Evolutionary conservation across 257 asterid genomes (phyloP).

Genomic region (Primulina huaijiensis): DNA sequence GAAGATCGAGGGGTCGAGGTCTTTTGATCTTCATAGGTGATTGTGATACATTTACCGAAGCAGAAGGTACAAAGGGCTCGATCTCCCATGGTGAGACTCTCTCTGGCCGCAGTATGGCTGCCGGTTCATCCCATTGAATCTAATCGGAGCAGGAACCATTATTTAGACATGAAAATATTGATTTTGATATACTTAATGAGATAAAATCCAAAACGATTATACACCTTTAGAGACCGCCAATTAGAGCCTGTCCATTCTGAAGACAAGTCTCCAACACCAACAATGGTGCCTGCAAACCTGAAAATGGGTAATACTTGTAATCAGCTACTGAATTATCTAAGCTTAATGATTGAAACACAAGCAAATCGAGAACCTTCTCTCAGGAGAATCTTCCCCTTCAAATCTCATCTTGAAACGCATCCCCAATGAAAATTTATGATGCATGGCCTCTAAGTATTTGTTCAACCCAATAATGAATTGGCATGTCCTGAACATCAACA

Average conservation of each 20-base stretch:
- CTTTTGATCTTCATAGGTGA: conserved; percentile 51
- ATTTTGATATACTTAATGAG: not conserved
- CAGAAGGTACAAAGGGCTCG: conserved; percentile 66
- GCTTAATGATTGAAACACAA: not conserved
- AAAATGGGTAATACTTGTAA: conserved; percentile 5
- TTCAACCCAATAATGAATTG: conserved; percentile 72
- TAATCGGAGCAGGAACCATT: conserved; percentile 20
- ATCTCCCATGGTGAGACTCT: conserved; percentile 84
- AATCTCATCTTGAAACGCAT: conserved; percentile 84
- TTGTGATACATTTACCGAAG: conserved; percentile 42
- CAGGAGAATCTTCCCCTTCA: conserved; percentile 87
- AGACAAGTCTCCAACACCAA: conserved; percentile 65
- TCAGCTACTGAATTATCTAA: conserved; percentile 9
- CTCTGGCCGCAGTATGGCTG: conserved; percentile 54
- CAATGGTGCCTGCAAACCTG: conserved; percentile 81
- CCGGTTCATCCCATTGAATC: conserved; percentile 86
- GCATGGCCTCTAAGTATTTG: conserved; percentile 59
- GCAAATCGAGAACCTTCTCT: conserved; percentile 43
- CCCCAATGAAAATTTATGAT: conserved; percentile 57
- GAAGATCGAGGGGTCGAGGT: conserved; percentile 61
- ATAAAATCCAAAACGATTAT: conserved; percentile 5
- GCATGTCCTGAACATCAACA: conserved; percentile 49
- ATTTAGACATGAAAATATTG: not conserved
- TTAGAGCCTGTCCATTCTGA: conserved; percentile 64
- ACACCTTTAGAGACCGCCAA: conserved; percentile 89